These are phyloP conservation scores for Pisolithus sp. DNA, from an alignment of 768 basidiomycete species.

Conservation along the genomic window DNA sequence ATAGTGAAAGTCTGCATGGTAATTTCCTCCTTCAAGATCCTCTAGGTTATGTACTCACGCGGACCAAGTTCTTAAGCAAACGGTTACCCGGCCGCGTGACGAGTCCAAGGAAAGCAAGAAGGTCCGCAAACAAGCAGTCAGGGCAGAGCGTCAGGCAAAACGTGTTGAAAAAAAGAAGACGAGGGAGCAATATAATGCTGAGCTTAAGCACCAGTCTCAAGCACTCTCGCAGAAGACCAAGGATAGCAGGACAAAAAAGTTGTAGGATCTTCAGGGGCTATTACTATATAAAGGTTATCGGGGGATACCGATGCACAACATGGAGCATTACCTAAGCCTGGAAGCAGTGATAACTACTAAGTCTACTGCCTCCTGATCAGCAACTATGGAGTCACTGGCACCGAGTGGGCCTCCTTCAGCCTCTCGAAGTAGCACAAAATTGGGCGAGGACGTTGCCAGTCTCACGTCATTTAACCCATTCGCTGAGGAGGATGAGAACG, in stretches of 20 bases:
- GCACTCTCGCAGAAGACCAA: conserved; percentile 40
- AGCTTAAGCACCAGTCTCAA: conserved; percentile 55
- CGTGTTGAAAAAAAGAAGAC: conserved; percentile 61
- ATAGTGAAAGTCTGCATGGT: conserved; percentile 26
- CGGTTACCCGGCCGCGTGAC: conserved; percentile 61
- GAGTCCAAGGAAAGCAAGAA: conserved; percentile 76
- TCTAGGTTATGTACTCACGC: conserved; percentile 1
- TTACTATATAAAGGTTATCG: too few species aligned
- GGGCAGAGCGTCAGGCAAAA: conserved; percentile 56
- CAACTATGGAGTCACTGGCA: conserved; percentile 30
- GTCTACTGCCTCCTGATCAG: too few species aligned
- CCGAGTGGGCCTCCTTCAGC: conserved; percentile 37
- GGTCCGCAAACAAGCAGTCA: conserved; percentile 63
- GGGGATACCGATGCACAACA: too few species aligned
- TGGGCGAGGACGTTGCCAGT: conserved; percentile 55
- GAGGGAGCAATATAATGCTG: conserved; percentile 57
- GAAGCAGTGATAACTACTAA: too few species aligned
- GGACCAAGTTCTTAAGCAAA: conserved; percentile 28
- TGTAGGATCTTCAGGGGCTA: conserved; percentile 10
- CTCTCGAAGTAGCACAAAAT: conserved; percentile 57
- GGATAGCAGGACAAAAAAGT: conserved; percentile 13
- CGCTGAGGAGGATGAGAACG: conserved; percentile 88
- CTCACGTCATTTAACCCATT: conserved; percentile 89
- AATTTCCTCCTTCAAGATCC: neutral
- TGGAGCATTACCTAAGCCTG: too few species aligned